Evolutionary conservation across 1,139 yeast species (phyloP), one percentile per base, ranked within the genome.

Genomic region (Debaryomyces nepalensis): DNA sequence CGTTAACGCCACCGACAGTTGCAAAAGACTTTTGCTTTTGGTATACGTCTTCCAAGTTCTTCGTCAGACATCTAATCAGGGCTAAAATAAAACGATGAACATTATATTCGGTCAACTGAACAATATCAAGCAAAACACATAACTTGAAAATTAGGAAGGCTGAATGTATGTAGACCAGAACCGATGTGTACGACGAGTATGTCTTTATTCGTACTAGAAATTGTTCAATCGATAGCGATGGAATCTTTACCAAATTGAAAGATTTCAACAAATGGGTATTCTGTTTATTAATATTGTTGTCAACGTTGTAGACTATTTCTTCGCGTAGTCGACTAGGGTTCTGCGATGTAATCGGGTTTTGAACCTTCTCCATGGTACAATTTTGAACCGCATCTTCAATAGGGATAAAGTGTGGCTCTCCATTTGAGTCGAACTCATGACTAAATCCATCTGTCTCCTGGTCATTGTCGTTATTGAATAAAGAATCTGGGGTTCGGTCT

Each of bases 1-100:
- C 54, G 24, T 65, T 63, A 2, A 73, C 73, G 0, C 79, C 79
- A 3, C 75, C 77, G 2, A 73, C 77, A 1, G 73, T 68, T 3
- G 76, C 74, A 52, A 70, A 73, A 10, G 66, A 52, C 44, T 63
- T 63, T 44, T 73, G 79, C 43, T 67, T 70, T 47, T 73, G 79
- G 49, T 69, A 68, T 10, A 73, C 55, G 46, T 73, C 79, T 47
- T 73, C 79, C 37, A 73, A 51, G 18, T 59, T 63, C 52, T 73
- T 73, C 4, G 74, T 69, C 59, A 70, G 72, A 46, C 77, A 70
- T 42, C 79, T 57, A n/a, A 73, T 58, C 50, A 68, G 65, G 2
- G 75, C 76, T 41, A 73, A 57, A 9, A 72, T 57, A 32, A 72
- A 59, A 30, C 79, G 54, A 49, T 72, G 64, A 11, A 66, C 72